Base-by-base conservation (phyloP, 192 early-diverging fungal species). In the Phycomyces nitens region DNA sequence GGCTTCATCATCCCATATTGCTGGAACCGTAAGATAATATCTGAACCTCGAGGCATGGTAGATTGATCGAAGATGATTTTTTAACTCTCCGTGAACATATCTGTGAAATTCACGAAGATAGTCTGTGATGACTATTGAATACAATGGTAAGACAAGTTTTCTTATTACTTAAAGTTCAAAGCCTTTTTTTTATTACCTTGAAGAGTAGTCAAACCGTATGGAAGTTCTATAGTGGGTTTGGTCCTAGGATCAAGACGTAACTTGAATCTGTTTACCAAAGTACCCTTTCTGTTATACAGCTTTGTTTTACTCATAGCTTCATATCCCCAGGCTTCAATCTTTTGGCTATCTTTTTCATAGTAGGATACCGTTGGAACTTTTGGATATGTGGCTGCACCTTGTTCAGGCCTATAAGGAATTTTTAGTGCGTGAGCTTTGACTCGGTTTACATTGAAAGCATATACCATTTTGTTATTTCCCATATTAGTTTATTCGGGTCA, bases 1-100 rank as follows among this genome's bases (percentile, higher is more conserved):
- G 14, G 77, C 77, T 6, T 40, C 27, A 34, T 80, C 81, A 7
- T 76, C 76, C 76, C 77, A 82, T 71, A 80, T 80, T 8, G 81
- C 81, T 2, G 81, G 81, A 14, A 82, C 81, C 1, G 81, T 82
- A 6, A 82, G 62, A 57, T 73, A 80, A 11, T 47, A 47, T 14
- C 44, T 14, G 18, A 47, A 47, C 12, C 12, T 14, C 3, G 12
- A n/a, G 3, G 3, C 3, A 47, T 47, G 2, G 44, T 47, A 47
- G 44, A n/a, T 11, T 14, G 44, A 1, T 7, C 15, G 2, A 47
- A 47, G 12, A 1, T n/a, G 1, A 24, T 78, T 78, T 60, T 72
- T 77, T 22, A 82, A 34, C 22, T 74, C 73, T 40, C 64, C 61
- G 1, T 78, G 66, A 15, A 76, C 77, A 60, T 82, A 71, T 20